Conservation (phyloP, 2,329 filamentous ascomycete species). For the Penicillium sp. region DNA sequence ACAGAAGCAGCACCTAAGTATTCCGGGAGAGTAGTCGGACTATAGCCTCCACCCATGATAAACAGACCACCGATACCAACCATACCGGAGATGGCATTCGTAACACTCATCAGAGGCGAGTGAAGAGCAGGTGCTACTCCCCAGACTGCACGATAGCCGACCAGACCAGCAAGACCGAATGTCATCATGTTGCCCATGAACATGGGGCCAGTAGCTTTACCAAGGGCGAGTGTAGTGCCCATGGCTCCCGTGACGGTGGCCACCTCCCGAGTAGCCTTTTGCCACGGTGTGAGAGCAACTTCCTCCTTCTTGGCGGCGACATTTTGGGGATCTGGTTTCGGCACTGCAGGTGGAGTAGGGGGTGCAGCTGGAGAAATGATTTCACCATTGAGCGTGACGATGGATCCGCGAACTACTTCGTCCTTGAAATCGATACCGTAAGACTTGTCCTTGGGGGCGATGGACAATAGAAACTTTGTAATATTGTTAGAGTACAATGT, state of each 20-base stretch:
- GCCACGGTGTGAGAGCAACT: constrained; percentile 71
- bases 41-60: constrained; percentile 75
- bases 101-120: constrained; percentile 86
- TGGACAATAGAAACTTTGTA: constrained; percentile 78
- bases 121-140: constrained; percentile 77
- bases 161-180: constrained; percentile 74
- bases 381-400: constrained; percentile 73
- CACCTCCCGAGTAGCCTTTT: constrained; percentile 72
- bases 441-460: constrained; percentile 68
- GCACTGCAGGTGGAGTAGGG: constrained; percentile 54
- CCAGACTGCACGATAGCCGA: constrained; percentile 86
- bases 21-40: constrained; percentile 75
- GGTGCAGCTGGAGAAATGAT: constrained; percentile 71
- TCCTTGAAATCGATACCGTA: constrained; percentile 77
- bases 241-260: constrained; percentile 70
- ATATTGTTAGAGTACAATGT: constrained; percentile 93
- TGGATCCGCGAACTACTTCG: constrained; percentile 78
- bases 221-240: constrained; percentile 67
- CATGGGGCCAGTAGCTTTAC: constrained; percentile 72
- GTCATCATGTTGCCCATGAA: constrained; percentile 89
- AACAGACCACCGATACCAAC: constrained; percentile 85
- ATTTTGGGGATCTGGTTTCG: constrained; percentile 49
- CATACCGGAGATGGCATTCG: constrained; percentile 88
- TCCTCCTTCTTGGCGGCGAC: constrained; percentile 50
- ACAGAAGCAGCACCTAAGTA: constrained; percentile 73